These are phyloP conservation scores for Chloris gayana DNA, from an alignment of 176 grass and related monocot species.

Conservation along the genomic window DNA sequence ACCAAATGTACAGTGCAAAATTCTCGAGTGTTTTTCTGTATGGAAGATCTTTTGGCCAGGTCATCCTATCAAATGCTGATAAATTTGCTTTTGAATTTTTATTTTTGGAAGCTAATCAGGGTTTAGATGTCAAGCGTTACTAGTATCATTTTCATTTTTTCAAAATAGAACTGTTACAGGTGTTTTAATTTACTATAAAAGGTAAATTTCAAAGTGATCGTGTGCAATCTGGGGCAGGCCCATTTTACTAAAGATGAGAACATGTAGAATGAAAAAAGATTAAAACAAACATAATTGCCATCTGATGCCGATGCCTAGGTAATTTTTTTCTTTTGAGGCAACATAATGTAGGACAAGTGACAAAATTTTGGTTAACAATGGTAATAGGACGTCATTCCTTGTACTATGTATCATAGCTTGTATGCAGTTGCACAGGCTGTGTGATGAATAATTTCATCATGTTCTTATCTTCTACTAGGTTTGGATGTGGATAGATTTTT, in stretches of 20 bases:
- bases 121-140: not conserved
- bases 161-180: not conserved
- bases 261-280: not conserved
- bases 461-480: not conserved
- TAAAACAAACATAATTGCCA: not conserved
- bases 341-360: conserved; percentile 1
- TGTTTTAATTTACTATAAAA: not conserved
- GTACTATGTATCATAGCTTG: conserved; percentile 2
- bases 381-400: not conserved
- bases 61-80: not conserved
- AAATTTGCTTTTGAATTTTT: not conserved
- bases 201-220: not conserved
- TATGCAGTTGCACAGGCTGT: not conserved
- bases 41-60: conserved; percentile 23
- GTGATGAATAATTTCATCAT: no score
- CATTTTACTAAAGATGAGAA: not conserved
- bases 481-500: not conserved
- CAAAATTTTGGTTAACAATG: not conserved
- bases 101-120: not conserved
- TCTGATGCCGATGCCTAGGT: not conserved
- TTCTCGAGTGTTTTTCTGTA: conserved; percentile 9
- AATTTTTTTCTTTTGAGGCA: not conserved
- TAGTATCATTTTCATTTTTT: not conserved
- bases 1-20: conserved; percentile 22
- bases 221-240: not conserved